Evolutionary conservation across 257 asterid species (phyloP), one percentile per base, ranked within the genome.

Genomic region (Scutellaria barbata): DNA sequence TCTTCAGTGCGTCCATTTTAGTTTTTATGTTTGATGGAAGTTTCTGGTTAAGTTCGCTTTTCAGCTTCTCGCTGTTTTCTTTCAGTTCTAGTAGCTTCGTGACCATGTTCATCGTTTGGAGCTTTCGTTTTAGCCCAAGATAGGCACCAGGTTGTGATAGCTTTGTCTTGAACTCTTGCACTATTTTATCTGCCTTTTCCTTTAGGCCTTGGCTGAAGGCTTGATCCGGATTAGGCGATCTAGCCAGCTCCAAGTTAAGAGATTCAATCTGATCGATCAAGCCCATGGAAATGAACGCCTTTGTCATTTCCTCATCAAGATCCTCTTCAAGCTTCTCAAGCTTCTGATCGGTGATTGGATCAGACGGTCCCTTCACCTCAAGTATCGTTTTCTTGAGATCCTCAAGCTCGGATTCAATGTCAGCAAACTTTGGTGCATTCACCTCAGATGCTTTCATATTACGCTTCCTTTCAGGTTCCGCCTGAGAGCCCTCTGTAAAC

Each of bases 361-460:
- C 84, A 52, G 79, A 74, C 12, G 80, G 81, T 5, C 80, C 81
- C 74, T 77, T 80, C 1, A 82, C 77, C 58, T 78, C 75, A 5
- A 82, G 80, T 71, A 85, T 74, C 9, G 77, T 71, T 39, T 78
- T 76, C 78, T 60, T 85, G 68, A 85, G 84, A 63, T 82, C 85
- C 6, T 82, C 82, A 6, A 85, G 67, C 81, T 80, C 85, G 0
- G 84, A 73, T 71, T 82, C 81, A 52, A 82, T 61, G 72, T 82
- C 87, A 46, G 74, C 30, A 39, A 84, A 74, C 42, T 35, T 76
- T 8, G 81, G 79, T 13, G 68, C 33, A 7, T 82, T 78, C 25
- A 82, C 71, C 50, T 85, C 86, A 6, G 86, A 81, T 6, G 73
- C 56, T 53, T 83, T 83, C 88, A 85, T 85, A 55, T 81, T 83